Conservation (phyloP, 2,329 filamentous ascomycete species). For the Penicillium rolfsii region DNA sequence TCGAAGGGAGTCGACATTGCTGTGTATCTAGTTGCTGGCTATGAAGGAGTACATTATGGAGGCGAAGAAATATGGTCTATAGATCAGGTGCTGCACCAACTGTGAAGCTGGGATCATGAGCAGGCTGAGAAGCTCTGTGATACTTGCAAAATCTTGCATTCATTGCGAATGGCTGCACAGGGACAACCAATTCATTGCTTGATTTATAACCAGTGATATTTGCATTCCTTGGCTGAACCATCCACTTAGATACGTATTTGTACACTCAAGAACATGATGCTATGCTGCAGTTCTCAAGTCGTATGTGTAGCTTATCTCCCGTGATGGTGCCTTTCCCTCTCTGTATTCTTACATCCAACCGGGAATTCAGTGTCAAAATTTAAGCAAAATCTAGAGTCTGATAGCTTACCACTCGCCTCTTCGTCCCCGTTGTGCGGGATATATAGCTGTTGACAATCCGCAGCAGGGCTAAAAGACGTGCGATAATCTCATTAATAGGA, state of each 20-base stretch:
- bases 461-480: too few relatives aligned
- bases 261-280: not conserved
- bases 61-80: not conserved
- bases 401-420: too few relatives aligned
- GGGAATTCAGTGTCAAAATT: too few relatives aligned
- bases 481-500: too few relatives aligned
- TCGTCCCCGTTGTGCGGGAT: too few relatives aligned
- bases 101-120: not conserved
- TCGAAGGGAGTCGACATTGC: not conserved
- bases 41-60: not conserved
- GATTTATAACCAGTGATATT: not conserved
- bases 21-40: constrained; percentile 3
- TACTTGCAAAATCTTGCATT: not conserved
- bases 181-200: not conserved
- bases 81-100: not conserved
- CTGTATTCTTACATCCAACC: too few relatives aligned
- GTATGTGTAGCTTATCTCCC: too few relatives aligned
- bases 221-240: not conserved
- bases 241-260: not conserved
- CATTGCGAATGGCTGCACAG: not conserved
- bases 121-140: not conserved
- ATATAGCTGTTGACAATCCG: too few relatives aligned
- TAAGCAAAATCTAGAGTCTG: too few relatives aligned
- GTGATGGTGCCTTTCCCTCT: too few relatives aligned
- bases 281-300: not conserved